Conservation (phyloP, 2,329 filamentous ascomycete species). For the Colletotrichum abscissum region DNA sequence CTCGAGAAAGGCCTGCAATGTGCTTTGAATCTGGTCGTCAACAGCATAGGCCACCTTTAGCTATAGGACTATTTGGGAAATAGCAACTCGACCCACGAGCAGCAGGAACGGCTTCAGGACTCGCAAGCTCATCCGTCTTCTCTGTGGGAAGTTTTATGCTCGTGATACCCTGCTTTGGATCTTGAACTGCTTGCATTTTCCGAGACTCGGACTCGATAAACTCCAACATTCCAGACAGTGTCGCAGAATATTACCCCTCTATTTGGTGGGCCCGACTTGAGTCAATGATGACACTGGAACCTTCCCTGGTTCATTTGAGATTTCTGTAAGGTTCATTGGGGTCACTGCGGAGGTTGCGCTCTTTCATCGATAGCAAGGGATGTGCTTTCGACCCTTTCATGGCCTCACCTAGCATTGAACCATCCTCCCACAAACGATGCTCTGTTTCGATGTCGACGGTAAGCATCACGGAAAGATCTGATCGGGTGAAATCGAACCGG, state of each 20-base stretch:
- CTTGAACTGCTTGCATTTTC: background rate
- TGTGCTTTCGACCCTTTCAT: background rate
- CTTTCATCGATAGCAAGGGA: background rate
- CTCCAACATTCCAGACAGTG: background rate
- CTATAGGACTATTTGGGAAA: too few relatives aligned
- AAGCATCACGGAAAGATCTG: background rate
- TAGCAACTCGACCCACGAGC: too few relatives aligned
- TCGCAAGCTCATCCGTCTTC: too few relatives aligned
- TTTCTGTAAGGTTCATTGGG: background rate
- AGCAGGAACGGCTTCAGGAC: too few relatives aligned
- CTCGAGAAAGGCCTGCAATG: too few relatives aligned
- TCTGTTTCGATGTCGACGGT: background rate
- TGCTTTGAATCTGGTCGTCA: too few relatives aligned
- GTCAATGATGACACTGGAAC: background rate
- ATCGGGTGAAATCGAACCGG: too few relatives aligned
- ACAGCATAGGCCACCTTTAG: too few relatives aligned
- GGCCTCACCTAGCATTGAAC: background rate
- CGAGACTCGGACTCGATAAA: background rate
- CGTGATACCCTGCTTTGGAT: too few relatives aligned
- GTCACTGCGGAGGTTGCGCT: background rate
- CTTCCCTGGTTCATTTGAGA: too few relatives aligned
- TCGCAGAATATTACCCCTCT: background rate
- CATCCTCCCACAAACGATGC: background rate
- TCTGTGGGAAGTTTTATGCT: too few relatives aligned
- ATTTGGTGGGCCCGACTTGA: background rate